Percentiles rank a stretch among this genome's conserved stretches.
These are phyloP conservation scores for Fusarium hainanense DNA, from an alignment of 2,329 filamentous ascomycete genomes.

Conservation along the genomic window DNA sequence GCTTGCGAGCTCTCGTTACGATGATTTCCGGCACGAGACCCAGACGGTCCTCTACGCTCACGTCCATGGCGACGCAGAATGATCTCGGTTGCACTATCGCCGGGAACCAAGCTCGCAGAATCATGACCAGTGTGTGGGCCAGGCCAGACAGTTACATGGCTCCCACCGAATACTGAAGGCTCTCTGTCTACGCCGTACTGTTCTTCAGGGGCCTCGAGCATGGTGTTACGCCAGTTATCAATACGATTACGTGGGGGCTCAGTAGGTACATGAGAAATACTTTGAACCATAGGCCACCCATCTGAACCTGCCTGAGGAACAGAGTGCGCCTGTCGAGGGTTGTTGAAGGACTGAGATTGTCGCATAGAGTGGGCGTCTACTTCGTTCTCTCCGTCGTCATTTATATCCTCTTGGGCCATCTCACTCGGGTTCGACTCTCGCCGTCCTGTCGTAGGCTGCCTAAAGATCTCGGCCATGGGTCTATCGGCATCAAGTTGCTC, in stretches of 20 bases:
- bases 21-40: neutral
- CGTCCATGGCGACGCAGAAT: neutral
- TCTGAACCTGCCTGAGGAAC: neutral
- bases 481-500: neutral
- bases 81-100: conserved; percentile 11
- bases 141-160: conserved; percentile 22
- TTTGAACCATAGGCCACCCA: neutral
- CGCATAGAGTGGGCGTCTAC: neutral
- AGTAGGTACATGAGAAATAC: neutral
- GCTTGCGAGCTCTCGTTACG: neutral
- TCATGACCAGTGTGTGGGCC: neutral
- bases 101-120: neutral
- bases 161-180: conserved; percentile 8
- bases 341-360: conserved; percentile 3
- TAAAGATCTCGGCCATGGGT: neutral
- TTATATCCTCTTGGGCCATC: neutral
- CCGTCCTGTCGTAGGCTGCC: neutral
- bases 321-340: neutral
- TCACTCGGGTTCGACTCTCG: neutral
- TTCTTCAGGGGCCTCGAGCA: neutral
- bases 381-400: neutral
- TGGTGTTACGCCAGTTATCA: conserved; percentile 6
- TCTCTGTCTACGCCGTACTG: neutral
- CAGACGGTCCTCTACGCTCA: neutral
- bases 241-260: neutral